Evolutionary conservation across 345 rosid species (phyloP), one percentile per base, ranked within the genome.

Genomic region (Brassica incana): DNA sequence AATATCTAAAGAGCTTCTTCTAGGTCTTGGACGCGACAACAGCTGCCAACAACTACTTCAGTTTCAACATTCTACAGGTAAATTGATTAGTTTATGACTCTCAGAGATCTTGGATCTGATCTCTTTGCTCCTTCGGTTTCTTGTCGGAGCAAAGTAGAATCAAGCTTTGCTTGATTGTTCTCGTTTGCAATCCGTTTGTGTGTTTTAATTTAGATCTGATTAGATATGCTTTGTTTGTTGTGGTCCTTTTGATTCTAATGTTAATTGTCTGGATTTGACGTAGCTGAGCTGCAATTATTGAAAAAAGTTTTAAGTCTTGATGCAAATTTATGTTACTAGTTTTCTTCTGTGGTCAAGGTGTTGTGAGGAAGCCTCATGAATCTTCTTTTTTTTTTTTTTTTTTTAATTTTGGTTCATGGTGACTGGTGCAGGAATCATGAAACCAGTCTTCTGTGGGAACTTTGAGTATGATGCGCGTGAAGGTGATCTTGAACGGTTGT

Each of bases 401-500:
- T 48, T 48, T 3, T 23, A 23, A 23, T 23, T 23, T 23, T 23
- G 25, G 25, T 23, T 48, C 54, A 48, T 48, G 15, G 54, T 12
- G 54, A 48, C 5, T 43, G 30, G 30, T 29, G 50, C 54, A 48
- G 54, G 15, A 48, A 48, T 48, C 54, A 48, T 48, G 54, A 48
- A 48, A 16, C 54, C 54, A 12, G 92, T 94, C 76, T 94, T 94
- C 80, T 94, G 98, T 72, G 97, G 98, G 6, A 94, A 94, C 81
- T 90, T 92, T 69, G 98, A 94, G 86, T 94, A 90, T 64, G 97
- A 92, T 85, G 97, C 92, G 0, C 86, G 97, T 8, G 95, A 91
- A 77, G 85, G 91, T 76, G 98, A 94, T 75, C 69, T 94, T 69
- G 98, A 92, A 69, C 83, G 98, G 3, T 97, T 94, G 1, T 94